Conservation (phyloP, 169 alveolate genomes). For the Plasmodium coatneyi region DNA sequence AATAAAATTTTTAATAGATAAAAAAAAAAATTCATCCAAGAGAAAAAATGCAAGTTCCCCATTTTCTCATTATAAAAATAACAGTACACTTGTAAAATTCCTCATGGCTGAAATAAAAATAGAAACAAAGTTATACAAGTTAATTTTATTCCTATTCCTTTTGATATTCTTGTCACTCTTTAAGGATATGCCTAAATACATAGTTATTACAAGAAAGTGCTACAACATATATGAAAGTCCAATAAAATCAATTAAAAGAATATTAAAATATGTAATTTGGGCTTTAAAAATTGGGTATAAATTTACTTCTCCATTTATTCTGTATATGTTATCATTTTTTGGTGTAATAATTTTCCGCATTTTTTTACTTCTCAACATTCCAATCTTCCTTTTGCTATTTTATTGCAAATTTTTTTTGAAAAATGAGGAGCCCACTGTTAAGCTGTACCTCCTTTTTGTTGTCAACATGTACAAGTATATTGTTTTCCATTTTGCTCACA, state of each 20-base stretch:
- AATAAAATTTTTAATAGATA: constrained; percentile 26
- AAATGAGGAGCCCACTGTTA: constrained; percentile 27
- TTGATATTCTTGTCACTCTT: constrained; percentile 46
- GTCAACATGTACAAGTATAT: constrained; percentile 28
- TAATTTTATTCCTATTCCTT: constrained; percentile 38
- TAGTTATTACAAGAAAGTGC: constrained; percentile 74
- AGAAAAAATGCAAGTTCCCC: constrained; percentile 5
- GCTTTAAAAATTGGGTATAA: constrained; percentile 56
- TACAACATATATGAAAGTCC: constrained; percentile 73
- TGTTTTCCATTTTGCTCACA: constrained; percentile 20
- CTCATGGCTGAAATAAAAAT: constrained; percentile 70
- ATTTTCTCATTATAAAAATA: constrained; percentile 25
- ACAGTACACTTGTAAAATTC: constrained; percentile 45
- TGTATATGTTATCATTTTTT: constrained; percentile 48
- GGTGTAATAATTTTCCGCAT: constrained; percentile 7
- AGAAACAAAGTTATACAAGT: constrained; percentile 48
- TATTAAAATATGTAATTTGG: constrained; percentile 30
- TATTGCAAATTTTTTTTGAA: constrained; percentile 38
- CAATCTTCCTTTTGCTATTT: constrained; percentile 22
- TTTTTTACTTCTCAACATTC: constrained; percentile 62
- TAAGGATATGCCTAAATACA: constrained; percentile 44
- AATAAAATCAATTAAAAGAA: constrained; percentile 48
- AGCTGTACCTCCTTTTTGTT: constrained; percentile 18
- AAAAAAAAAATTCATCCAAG: neutral
- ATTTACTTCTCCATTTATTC: constrained; percentile 28